phyloP scores from a whole-genome alignment of 1,139 yeast genomes.

The Saccharomyces hybrid region DNA sequence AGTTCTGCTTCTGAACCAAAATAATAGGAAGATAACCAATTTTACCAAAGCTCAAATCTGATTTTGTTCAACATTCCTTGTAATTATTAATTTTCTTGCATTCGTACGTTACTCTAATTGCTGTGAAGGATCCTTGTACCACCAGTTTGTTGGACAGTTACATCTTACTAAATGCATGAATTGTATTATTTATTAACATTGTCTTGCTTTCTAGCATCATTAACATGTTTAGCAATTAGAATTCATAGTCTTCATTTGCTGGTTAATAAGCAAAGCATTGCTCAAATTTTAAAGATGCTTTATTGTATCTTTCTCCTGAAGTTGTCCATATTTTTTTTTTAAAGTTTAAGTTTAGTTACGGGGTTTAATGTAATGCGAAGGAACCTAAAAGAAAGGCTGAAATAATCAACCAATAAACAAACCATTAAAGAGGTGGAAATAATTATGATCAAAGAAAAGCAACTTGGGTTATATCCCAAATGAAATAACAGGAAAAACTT shows the following conservation, averaged over 20 bases:
- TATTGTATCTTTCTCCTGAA: not conserved
- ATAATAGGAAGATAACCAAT: conserved; percentile 28
- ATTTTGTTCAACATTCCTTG: not conserved
- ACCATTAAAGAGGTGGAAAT: no score
- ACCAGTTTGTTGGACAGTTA: not conserved
- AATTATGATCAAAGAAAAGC: no score
- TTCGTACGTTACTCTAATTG: not conserved
- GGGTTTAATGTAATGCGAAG: not conserved
- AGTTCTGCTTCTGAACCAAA: conserved; percentile 34
- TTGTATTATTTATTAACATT: no score
- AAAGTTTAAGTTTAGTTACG: not conserved
- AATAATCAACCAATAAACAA: not conserved
- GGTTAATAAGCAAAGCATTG: no score
- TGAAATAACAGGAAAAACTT: no score
- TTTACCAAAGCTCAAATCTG: conserved; percentile 20
- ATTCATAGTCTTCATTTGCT: not conserved
- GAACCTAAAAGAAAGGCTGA: not conserved
- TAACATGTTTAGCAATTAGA: not conserved
- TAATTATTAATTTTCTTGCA: not conserved
- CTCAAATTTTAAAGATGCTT: no score
- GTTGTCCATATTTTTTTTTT: not conserved
- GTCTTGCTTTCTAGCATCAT: not conserved
- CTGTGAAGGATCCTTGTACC: not conserved
- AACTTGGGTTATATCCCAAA: no score
- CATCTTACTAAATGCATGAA: not conserved